phyloP scores from a whole-genome alignment of 2,329 filamentous ascomycete genomes.

The Aspergillus udagawae region DNA sequence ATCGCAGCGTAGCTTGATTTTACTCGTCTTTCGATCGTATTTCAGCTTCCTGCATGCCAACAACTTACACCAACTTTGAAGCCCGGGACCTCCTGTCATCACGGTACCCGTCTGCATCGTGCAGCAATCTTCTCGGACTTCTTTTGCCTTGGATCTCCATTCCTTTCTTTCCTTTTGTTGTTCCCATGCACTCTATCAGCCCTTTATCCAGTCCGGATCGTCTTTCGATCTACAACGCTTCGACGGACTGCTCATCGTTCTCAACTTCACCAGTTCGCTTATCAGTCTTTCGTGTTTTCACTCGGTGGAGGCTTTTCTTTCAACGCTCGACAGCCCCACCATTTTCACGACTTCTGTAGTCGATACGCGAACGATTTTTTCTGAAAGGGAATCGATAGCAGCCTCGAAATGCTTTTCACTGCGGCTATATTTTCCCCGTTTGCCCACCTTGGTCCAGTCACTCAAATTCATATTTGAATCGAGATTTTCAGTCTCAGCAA shows the following conservation, averaged over 20 bases:
- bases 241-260: constrained; percentile 25
- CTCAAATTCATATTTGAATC: constrained; percentile 15
- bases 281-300: constrained; percentile 10
- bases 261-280: constrained; percentile 13
- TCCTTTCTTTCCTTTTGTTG: constrained; percentile 17
- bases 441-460: constrained; percentile 15
- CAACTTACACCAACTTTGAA: constrained; percentile 23
- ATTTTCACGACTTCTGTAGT: constrained; percentile 12
- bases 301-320: constrained; percentile 5
- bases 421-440: constrained; percentile 34
- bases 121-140: constrained; percentile 31
- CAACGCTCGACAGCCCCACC: constrained; percentile 5
- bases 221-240: constrained; percentile 30
- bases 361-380: constrained; percentile 7
- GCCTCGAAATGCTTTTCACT: constrained; percentile 30
- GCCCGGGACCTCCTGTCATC: constrained; percentile 25
- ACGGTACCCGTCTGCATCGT: constrained; percentile 26
- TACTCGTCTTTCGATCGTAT: constrained; percentile 10
- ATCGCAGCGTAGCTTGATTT: constrained; percentile 27
- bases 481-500: constrained; percentile 9
- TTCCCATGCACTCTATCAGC: constrained; percentile 35
- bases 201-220: constrained; percentile 33
- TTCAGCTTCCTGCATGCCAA: constrained; percentile 26
- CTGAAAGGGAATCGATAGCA: constrained; percentile 19
- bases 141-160: constrained; percentile 29